Evolutionary conservation across 306 rosid genomes (phyloP).

Genomic region (Adenanthera pavonina): DNA sequence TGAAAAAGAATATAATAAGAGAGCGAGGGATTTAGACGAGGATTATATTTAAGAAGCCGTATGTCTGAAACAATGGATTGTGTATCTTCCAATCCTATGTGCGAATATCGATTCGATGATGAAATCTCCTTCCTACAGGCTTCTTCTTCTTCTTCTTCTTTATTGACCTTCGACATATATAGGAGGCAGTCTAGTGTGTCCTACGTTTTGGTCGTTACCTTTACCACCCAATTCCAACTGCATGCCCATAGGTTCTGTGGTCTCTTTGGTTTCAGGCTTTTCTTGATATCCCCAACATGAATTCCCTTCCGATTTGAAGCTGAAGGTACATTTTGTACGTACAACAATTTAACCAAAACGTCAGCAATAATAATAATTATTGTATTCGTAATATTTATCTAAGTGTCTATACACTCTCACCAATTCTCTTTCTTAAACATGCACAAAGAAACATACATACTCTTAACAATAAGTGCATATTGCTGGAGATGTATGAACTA

Average conservation of each 20-base stretch:
- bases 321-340: no score
- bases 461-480: no score
- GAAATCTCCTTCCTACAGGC: not conserved
- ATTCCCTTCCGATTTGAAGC: no score
- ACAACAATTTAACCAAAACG: no score
- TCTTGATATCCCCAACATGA: no score
- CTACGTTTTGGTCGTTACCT: no score
- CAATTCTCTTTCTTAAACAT: no score
- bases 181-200: not conserved
- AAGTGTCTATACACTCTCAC: no score
- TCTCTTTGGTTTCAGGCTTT: not conserved
- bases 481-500: no score
- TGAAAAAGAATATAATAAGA: not conserved
- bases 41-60: not conserved
- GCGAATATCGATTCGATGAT: not conserved
- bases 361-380: no score
- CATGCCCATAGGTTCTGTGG: slow-evolving; percentile 4
- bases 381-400: no score
- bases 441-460: no score
- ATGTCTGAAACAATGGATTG: not conserved
- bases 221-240: not conserved
- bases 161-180: not conserved
- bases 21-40: not conserved
- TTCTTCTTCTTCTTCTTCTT: not conserved
- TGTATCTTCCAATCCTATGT: not conserved